Conservation (phyloP, 1,284 basidiomycete species). For the Leccinum fuscescens region DNA sequence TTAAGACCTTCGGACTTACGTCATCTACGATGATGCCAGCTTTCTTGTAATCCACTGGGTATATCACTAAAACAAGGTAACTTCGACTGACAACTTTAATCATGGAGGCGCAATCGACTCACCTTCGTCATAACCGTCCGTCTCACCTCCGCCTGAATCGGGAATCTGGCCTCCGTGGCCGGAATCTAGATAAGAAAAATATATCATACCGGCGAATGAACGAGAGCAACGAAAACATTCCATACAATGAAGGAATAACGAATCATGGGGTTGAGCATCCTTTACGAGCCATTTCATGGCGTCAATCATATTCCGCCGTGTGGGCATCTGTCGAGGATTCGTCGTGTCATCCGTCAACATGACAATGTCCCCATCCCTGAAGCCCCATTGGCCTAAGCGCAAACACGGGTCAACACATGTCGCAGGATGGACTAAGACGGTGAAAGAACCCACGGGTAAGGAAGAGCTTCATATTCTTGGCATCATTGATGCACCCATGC, state of each 20-base stretch:
- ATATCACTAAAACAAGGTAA: constrained; percentile 48
- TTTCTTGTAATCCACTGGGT: constrained; percentile 72
- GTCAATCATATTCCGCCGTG: constrained; percentile 74
- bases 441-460: constrained; percentile 53
- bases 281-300: constrained; percentile 88
- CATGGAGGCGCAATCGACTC: too few species aligned
- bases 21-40: constrained; percentile 76
- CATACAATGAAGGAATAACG: constrained; percentile 86
- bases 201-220: not conserved
- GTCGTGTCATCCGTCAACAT: constrained; percentile 73
- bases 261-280: constrained; percentile 73
- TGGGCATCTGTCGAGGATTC: constrained; percentile 65
- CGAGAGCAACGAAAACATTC: not conserved
- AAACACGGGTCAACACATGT: not conserved
- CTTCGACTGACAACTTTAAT: too few species aligned
- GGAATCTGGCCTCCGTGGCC: too few species aligned
- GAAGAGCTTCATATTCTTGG: constrained; percentile 67
- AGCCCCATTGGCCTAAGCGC: constrained; percentile 56
- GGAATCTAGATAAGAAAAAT: not conserved
- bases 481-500: constrained; percentile 83
- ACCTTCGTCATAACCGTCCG: too few species aligned
- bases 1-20: constrained; percentile 41
- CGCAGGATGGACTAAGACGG: not conserved
- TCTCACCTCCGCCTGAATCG: too few species aligned
- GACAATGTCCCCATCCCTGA: constrained; percentile 68